These are phyloP conservation scores for Emericellopsis terricola DNA, from an alignment of 495 filamentous ascomycete species.

Conservation along the genomic window DNA sequence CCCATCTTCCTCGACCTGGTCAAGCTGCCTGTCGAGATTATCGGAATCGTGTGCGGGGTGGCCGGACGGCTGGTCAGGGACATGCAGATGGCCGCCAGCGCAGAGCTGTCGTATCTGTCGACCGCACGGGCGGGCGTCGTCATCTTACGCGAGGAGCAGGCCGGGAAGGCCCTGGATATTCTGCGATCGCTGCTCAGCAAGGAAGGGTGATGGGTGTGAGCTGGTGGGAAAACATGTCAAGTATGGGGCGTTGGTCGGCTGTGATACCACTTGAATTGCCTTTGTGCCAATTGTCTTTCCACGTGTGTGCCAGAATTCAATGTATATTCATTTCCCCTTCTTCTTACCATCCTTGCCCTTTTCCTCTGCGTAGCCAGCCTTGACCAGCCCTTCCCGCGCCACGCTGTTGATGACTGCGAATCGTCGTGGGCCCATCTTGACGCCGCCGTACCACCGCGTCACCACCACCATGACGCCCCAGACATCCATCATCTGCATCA, in stretches of 20 bases:
- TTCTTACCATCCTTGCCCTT: conserved; percentile 37
- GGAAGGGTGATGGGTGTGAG: conserved; percentile 4
- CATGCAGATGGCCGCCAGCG: conserved; percentile 30
- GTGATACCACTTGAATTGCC: not conserved
- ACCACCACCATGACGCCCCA: conserved; percentile 92
- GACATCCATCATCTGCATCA: conserved; percentile 89
- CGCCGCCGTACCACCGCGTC: conserved; percentile 84
- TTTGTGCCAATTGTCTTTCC: not conserved
- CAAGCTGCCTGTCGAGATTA: conserved; percentile 69
- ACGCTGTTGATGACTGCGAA: conserved; percentile 79
- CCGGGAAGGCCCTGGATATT: conserved; percentile 51
- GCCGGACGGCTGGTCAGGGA: conserved; percentile 56
- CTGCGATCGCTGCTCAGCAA: conserved; percentile 29
- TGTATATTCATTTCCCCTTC: not conserved
- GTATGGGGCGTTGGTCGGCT: too few species aligned
- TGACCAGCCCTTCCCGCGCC: conserved; percentile 70
- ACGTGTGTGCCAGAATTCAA: not conserved
- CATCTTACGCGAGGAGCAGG: conserved; percentile 58
- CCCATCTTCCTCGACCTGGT: conserved; percentile 80
- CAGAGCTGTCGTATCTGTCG: conserved; percentile 84
- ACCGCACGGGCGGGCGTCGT: conserved; percentile 85
- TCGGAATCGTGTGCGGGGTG: conserved; percentile 86
- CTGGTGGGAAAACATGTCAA: not conserved
- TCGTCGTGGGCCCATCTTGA: conserved; percentile 69
- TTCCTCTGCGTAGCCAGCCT: conserved; percentile 46